A percentile compares a stretch with the other conserved stretches of the same genome.
These are phyloP conservation scores for Xanthoceras sorbifolium DNA, from an alignment of 345 rosid species.

Conservation along the genomic window DNA sequence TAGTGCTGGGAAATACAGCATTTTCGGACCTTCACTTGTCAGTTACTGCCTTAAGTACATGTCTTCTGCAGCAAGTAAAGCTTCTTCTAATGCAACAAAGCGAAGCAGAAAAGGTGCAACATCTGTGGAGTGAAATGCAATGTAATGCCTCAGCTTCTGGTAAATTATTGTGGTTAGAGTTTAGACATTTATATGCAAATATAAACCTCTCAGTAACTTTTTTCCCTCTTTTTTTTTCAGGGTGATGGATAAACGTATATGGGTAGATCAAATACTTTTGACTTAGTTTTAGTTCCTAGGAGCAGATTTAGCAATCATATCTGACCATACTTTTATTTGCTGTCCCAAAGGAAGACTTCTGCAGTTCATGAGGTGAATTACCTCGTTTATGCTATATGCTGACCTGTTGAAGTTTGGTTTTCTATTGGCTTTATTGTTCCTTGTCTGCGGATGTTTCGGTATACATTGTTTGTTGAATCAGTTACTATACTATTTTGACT, in stretches of 20 bases:
- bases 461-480: slow-evolving; percentile 4
- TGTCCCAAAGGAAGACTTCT: background rate
- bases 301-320: background rate
- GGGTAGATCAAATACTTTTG: slow-evolving; percentile 11
- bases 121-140: slow-evolving; percentile 12
- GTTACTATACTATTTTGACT: background rate
- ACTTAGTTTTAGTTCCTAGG: slow-evolving; percentile 7
- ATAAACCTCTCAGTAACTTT: background rate
- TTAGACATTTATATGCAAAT: background rate
- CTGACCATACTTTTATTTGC: background rate
- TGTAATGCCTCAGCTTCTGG: background rate
- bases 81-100: slow-evolving; percentile 25
- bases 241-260: slow-evolving; percentile 1
- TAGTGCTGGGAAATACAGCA: slow-evolving; percentile 60
- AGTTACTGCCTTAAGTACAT: slow-evolving; percentile 51
- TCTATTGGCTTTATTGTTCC: background rate
- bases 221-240: background rate
- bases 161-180: background rate
- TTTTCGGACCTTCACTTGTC: slow-evolving; percentile 64
- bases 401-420: background rate
- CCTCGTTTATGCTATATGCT: background rate
- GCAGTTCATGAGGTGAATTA: slow-evolving; percentile 6
- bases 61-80: slow-evolving; percentile 20
- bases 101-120: slow-evolving; percentile 17
- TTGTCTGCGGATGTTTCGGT: slow-evolving; percentile 5